Evolutionary conservation across 2,329 filamentous ascomycete species (phyloP).

Genomic region (Exophiala sideris): DNA sequence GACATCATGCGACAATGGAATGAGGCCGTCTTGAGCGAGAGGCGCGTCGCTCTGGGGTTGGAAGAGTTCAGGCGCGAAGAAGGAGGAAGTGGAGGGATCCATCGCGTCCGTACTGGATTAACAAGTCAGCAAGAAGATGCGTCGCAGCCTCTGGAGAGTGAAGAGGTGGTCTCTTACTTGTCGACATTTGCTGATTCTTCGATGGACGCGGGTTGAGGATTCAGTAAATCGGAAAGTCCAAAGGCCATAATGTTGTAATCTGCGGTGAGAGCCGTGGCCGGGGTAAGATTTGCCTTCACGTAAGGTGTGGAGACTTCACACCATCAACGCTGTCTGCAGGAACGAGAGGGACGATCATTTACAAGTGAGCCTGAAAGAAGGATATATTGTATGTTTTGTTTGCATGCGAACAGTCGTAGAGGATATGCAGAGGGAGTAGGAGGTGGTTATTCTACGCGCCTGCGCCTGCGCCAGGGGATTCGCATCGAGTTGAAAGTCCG

Average conservation of each 20-base stretch:
- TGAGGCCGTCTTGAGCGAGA: constrained; percentile 12
- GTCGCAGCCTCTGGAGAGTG: too few relatives aligned
- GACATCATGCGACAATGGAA: constrained; percentile 12
- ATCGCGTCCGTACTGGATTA: constrained; percentile 13
- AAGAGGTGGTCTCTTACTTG: not conserved
- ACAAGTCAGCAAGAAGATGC: not conserved
- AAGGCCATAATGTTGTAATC: constrained; percentile 13
- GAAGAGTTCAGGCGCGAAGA: constrained; percentile 28
- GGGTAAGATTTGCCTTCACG: not conserved
- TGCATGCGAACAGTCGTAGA: not conserved
- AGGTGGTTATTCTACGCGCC: too few relatives aligned
- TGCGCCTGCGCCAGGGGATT: too few relatives aligned
- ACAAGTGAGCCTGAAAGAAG: too few relatives aligned
- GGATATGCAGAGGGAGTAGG: too few relatives aligned
- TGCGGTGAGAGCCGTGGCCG: not conserved
- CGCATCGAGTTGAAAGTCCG: too few relatives aligned
- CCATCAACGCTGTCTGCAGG: too few relatives aligned
- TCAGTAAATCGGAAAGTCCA: constrained; percentile 17
- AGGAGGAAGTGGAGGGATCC: constrained; percentile 7
- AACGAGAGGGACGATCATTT: not conserved
- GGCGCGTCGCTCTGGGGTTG: constrained; percentile 18
- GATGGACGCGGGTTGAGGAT: constrained; percentile 12
- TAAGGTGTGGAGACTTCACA: too few relatives aligned
- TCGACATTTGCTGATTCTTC: not conserved
- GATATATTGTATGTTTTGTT: not conserved